These are phyloP conservation scores for Cladorrhinum samala DNA, from an alignment of 495 filamentous ascomycete species.

Conservation along the genomic window DNA sequence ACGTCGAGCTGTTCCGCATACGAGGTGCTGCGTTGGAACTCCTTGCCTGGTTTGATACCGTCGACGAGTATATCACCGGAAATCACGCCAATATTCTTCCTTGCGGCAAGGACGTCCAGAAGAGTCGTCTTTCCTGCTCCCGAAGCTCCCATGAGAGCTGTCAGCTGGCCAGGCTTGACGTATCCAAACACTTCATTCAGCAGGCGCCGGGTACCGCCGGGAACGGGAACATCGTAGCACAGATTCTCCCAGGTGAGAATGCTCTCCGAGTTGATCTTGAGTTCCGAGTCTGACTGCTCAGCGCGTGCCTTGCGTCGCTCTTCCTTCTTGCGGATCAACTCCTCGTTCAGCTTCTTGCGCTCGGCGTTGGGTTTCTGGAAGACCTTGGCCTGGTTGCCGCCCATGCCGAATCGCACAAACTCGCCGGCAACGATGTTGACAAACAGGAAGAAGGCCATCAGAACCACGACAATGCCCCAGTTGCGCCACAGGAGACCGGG, in stretches of 20 bases:
- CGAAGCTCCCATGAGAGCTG: constrained; percentile 77
- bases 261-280: constrained; percentile 61
- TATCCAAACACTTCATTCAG: constrained; percentile 70
- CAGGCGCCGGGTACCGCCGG: constrained; percentile 59
- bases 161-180: constrained; percentile 71
- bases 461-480: constrained; percentile 63
- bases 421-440: constrained; percentile 70
- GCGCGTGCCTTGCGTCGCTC: constrained; percentile 45
- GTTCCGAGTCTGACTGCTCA: constrained; percentile 43
- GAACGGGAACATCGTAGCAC: constrained; percentile 70
- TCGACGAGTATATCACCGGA: constrained; percentile 69
- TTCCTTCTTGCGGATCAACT: constrained; percentile 51
- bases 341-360: constrained; percentile 61
- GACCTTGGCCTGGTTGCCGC: constrained; percentile 69
- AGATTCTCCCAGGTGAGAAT: constrained; percentile 77
- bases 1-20: constrained; percentile 83
- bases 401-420: constrained; percentile 66
- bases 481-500: constrained; percentile 64
- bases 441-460: constrained; percentile 62
- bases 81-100: constrained; percentile 77
- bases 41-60: constrained; percentile 55
- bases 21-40: constrained; percentile 72
- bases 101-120: constrained; percentile 66
- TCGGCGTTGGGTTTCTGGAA: constrained; percentile 68
- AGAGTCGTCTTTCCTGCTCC: constrained; percentile 86